These are phyloP conservation scores for Starmerella ratchasimensis DNA, from an alignment of 805 yeast species.

Conservation along the genomic window DNA sequence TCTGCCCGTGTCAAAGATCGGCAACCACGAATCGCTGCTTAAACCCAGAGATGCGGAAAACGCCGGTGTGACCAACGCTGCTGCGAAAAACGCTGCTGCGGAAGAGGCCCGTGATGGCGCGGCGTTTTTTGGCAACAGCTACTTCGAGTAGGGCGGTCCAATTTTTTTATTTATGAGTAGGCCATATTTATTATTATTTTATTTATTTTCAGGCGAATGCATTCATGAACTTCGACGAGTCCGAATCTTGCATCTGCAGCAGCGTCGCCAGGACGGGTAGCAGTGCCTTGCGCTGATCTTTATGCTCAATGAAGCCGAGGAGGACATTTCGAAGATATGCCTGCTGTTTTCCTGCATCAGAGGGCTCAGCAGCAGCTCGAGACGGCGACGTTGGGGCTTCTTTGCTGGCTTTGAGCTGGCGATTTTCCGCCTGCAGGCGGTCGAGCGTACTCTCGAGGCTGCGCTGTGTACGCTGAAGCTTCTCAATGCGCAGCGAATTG, in stretches of 20 bases:
- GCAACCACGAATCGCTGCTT: too few relatives aligned
- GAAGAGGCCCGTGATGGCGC: too few relatives aligned
- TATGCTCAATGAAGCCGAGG: conserved; percentile 82
- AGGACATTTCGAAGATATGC: conserved; percentile 81
- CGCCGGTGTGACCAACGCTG: too few relatives aligned
- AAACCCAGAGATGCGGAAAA: too few relatives aligned
- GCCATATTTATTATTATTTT: too few relatives aligned
- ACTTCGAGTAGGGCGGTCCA: too few relatives aligned
- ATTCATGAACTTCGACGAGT: conserved; percentile 48
- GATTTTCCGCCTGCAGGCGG: conserved; percentile 21
- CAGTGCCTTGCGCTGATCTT: conserved; percentile 75
- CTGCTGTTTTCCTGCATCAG: conserved; percentile 32
- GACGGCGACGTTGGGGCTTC: not conserved
- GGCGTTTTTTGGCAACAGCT: too few relatives aligned
- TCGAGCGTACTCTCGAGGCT: conserved; percentile 26
- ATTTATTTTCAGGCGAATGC: conserved; percentile 28
- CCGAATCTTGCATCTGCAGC: conserved; percentile 52
- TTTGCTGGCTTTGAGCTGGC: conserved; percentile 2
- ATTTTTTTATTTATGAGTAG: too few relatives aligned
- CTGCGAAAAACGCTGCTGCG: too few relatives aligned
- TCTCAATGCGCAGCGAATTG: conserved; percentile 26
- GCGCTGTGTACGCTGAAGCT: conserved; percentile 26
- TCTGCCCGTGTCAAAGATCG: too few relatives aligned
- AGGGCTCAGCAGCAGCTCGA: conserved; percentile 2
- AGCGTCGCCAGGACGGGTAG: conserved; percentile 75